A percentile compares a stretch with the other conserved stretches of the same genome.
phyloP scores from a whole-genome alignment of 164 flowering plant genomes.

The Brasenia schreberi region DNA sequence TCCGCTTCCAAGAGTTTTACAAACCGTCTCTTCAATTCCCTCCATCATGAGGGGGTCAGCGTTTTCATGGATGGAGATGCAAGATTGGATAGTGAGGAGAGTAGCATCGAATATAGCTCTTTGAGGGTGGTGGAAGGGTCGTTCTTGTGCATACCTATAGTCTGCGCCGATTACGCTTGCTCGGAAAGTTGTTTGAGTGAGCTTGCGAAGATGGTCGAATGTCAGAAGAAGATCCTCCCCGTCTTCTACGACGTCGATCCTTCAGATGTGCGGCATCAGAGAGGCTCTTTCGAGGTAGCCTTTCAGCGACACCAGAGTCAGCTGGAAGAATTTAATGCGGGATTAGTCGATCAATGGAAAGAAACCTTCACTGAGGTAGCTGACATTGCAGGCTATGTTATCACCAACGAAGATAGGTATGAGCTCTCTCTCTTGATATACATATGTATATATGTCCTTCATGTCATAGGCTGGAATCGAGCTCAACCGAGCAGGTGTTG shows the following conservation, averaged over 20 bases:
- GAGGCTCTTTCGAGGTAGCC: background rate
- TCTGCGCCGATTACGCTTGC: slow-evolving; percentile 2
- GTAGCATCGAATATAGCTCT: background rate
- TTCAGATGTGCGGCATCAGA: slow-evolving; percentile 1
- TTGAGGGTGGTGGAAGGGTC: slow-evolving; percentile 2
- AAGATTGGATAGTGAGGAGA: background rate
- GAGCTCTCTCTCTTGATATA: background rate
- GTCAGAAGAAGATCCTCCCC: background rate
- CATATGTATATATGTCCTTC: too few species aligned
- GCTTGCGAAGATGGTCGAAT: background rate
- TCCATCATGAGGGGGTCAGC: background rate
- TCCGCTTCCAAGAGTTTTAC: too few species aligned
- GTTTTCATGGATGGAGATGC: slow-evolving; percentile 6
- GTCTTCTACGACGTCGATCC: background rate
- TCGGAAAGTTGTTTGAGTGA: background rate
- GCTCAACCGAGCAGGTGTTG: too few species aligned
- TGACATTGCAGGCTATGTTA: background rate
- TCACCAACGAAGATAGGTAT: background rate
- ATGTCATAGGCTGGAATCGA: too few species aligned
- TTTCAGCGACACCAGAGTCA: background rate
- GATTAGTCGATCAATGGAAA: background rate
- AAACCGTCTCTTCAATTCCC: background rate
- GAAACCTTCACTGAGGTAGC: background rate
- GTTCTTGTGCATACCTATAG: background rate
- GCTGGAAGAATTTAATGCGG: background rate